These are phyloP conservation scores for Hyaloscypha finlandica DNA, from an alignment of 495 filamentous ascomycete species.

Conservation along the genomic window DNA sequence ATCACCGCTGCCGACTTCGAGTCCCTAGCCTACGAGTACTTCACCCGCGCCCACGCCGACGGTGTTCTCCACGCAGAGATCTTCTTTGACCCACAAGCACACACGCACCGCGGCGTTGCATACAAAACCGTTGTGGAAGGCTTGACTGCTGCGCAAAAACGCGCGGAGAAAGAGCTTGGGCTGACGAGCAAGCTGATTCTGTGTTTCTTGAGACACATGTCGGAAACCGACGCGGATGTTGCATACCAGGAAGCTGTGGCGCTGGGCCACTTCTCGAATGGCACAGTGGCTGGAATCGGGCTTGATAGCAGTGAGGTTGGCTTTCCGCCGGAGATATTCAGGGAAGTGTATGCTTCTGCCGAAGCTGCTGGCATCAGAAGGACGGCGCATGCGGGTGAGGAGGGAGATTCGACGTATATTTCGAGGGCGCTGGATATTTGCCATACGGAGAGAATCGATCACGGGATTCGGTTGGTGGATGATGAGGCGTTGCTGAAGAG, in stretches of 20 bases:
- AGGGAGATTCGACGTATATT: slow-evolving; percentile 70
- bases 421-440: slow-evolving; percentile 60
- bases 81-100: slow-evolving; percentile 81
- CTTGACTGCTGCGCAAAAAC: slow-evolving; percentile 57
- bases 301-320: slow-evolving; percentile 66
- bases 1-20: slow-evolving; percentile 63
- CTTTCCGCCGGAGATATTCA: slow-evolving; percentile 65
- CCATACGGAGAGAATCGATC: slow-evolving; percentile 65
- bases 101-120: slow-evolving; percentile 61
- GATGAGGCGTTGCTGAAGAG: slow-evolving; percentile 59
- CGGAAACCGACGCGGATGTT: slow-evolving; percentile 50
- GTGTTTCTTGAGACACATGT: slow-evolving; percentile 71
- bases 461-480: slow-evolving; percentile 67
- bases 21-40: slow-evolving; percentile 73
- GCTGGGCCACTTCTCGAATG: slow-evolving; percentile 52
- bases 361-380: slow-evolving; percentile 50
- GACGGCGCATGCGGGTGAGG: slow-evolving; percentile 76
- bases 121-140: slow-evolving; percentile 62
- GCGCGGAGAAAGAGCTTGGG: slow-evolving; percentile 63
- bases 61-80: slow-evolving; percentile 75
- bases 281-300: slow-evolving; percentile 62
- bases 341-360: slow-evolving; percentile 58
- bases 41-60: slow-evolving; percentile 61
- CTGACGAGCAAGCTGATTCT: slow-evolving; percentile 64
- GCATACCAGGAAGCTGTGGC: slow-evolving; percentile 51